Evolutionary conservation across 1,139 yeast species (phyloP).

Genomic region (Sugiyamaella novakii): DNA sequence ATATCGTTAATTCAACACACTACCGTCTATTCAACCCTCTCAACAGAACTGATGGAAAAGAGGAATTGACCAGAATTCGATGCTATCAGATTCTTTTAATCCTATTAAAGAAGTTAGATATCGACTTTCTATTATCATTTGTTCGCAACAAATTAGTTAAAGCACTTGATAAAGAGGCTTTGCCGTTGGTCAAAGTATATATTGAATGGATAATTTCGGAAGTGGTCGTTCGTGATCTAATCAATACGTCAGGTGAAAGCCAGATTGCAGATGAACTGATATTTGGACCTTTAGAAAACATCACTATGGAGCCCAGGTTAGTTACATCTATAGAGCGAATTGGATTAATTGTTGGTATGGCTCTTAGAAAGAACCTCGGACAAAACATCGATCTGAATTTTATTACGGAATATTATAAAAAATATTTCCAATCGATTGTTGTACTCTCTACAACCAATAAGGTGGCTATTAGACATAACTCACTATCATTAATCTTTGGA

Average conservation of each 20-base stretch:
- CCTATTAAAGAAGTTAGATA: conserved; percentile 38
- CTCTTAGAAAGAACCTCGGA: conserved; percentile 39
- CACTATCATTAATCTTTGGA: conserved; percentile 71
- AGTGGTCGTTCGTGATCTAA: conserved; percentile 35
- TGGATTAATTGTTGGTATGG: conserved; percentile 55
- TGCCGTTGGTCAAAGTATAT: conserved; percentile 73
- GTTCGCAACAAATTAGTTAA: conserved; percentile 38
- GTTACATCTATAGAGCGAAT: conserved; percentile 47
- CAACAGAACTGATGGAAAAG: conserved; percentile 64
- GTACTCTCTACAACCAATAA: conserved; percentile 83
- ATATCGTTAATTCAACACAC: conserved; percentile 48
- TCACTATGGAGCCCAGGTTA: conserved; percentile 38
- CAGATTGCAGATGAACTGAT: conserved; percentile 19
- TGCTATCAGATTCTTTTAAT: conserved; percentile 56
- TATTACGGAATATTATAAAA: conserved; percentile 28
- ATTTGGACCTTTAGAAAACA: conserved; percentile 38
- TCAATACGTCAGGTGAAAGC: conserved; percentile 9
- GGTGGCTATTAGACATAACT: conserved; percentile 79
- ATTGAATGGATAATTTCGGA: conserved; percentile 76
- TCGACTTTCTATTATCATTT: conserved; percentile 28
- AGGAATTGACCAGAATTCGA: conserved; percentile 66
- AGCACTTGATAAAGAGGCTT: conserved; percentile 57
- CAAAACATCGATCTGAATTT: conserved; percentile 1
- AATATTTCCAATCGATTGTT: conserved; percentile 43
- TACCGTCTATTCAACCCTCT: conserved; percentile 53